These are phyloP conservation scores for Diplogelasinospora grovesii DNA, from an alignment of 495 filamentous ascomycete species.

Conservation along the genomic window DNA sequence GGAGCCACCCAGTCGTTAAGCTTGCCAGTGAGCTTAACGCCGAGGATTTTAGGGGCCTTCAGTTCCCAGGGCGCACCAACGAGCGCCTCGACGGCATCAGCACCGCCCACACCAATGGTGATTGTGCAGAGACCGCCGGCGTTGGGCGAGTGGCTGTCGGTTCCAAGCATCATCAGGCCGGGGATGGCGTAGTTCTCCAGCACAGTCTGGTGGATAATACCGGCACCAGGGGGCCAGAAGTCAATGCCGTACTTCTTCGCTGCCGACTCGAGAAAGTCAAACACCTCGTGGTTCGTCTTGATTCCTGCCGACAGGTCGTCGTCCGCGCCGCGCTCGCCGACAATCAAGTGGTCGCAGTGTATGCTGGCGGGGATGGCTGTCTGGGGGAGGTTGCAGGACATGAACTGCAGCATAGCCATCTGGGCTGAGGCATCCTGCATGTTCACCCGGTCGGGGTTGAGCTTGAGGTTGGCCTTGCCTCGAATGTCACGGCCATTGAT, in stretches of 20 bases:
- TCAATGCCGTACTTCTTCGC: conserved; percentile 96
- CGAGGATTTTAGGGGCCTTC: conserved; percentile 84
- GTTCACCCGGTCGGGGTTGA: conserved; percentile 94
- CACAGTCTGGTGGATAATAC: conserved; percentile 97
- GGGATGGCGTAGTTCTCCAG: conserved; percentile 98
- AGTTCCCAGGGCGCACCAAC: conserved; percentile 96
- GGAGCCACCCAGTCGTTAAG: conserved; percentile 87
- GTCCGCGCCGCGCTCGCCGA: conserved; percentile 83
- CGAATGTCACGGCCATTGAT: conserved; percentile 75
- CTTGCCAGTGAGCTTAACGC: conserved; percentile 77
- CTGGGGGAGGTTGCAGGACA: conserved; percentile 85
- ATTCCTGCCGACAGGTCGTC: conserved; percentile 82
- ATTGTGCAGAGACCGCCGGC: conserved; percentile 88
- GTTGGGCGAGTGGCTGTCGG: conserved; percentile 96
- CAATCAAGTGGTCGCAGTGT: conserved; percentile 99
- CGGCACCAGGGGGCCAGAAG: conserved; percentile 98
- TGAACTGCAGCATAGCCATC: conserved; percentile 97
- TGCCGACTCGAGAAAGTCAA: conserved; percentile 92
- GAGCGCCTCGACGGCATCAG: conserved; percentile 93
- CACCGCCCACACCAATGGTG: conserved; percentile 95
- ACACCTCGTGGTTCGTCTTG: conserved; percentile 90
- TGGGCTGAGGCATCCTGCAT: conserved; percentile 99
- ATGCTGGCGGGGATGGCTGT: conserved; percentile 97
- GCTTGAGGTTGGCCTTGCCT: conserved; percentile 87
- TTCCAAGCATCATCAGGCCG: conserved; percentile 98